Evolutionary conservation across 2,329 filamentous ascomycete genomes (phyloP), one percentile per base, ranked within the genome.

Genomic region (Malbranchea cinnamomea): DNA sequence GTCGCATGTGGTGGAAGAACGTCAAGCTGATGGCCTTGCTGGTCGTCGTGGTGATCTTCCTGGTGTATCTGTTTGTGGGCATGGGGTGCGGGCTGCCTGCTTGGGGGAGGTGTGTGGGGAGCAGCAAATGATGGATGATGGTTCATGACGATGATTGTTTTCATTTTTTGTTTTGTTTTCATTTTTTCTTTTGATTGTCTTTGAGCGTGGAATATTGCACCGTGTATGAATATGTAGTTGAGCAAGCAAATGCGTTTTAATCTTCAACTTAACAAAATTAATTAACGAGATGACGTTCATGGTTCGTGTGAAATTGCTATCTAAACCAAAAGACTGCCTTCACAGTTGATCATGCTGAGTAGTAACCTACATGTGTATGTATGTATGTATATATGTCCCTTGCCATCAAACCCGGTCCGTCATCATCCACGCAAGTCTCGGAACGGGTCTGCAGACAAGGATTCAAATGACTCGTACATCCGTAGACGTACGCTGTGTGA

Each of bases 1-100:
- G 91, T 49, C 71, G 78, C 57, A 95, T 98, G 89, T 98, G 89
- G 89, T 95, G 87, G 87, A 95, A 95, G 74, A 95, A 98, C 54
- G 70, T 92, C 26, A 91, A 91, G 62, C 59, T 98, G 43, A 93
- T 95, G 84, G 76, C 71, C 5, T 55, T 98, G 43, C 48, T 94
- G 25, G 82, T 85, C 2, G 57, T 89, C 18, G 63, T 67, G 17
- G 48, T 66, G 13, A 53, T 81, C 6, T 80, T 81, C 46, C 56
- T 81, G 53, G 46, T 80, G 3, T 82, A 81, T 49, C 47, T 82
- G 8, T 72, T 81, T 41, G 66, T 81, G 13, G 77, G 77, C 0
- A 74, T 80, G 54, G 76, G 73, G 4, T 82, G 77, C 50, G 77
- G 77, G 5, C 47, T 82, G 37, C 77, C 77, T 31, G 70, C 50